Conservation (phyloP, 306 rosid genomes). For the Prinsepia uniflora region DNA sequence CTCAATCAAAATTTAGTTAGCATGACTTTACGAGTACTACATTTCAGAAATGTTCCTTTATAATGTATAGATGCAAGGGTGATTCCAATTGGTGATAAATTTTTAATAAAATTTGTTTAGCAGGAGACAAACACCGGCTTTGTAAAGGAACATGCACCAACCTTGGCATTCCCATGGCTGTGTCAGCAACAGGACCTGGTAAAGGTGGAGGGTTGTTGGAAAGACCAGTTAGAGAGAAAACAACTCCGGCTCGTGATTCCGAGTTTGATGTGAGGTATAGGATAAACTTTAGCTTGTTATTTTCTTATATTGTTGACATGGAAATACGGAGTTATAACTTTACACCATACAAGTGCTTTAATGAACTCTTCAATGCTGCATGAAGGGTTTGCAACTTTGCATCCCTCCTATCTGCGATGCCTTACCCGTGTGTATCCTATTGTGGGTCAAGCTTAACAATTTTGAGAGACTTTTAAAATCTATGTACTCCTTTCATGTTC, state of each 20-base stretch:
- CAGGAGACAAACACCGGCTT: conserved; percentile 55
- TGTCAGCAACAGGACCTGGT: conserved; percentile 38
- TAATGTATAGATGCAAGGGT: background rate
- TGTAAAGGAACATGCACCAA: conserved; percentile 54
- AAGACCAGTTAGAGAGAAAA: conserved; percentile 55
- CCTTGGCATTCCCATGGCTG: conserved; percentile 45
- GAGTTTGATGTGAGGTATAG: conserved; percentile 62
- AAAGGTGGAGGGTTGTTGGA: conserved; percentile 66
- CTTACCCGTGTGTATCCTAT: background rate
- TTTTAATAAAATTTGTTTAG: conserved; percentile 20
- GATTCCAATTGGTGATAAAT: background rate
- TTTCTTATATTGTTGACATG: background rate
- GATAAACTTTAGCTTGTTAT: conserved; percentile 4
- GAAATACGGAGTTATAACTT: background rate
- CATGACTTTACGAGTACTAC: background rate
- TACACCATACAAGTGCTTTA: background rate
- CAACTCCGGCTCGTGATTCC: conserved; percentile 59
- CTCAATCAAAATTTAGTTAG: conserved; percentile 1
- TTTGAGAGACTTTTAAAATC: background rate
- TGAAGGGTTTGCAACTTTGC: background rate
- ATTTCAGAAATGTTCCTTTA: background rate
- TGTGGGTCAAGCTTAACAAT: background rate
- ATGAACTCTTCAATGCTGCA: background rate
- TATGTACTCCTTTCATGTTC: background rate
- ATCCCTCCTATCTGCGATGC: background rate